Conservation (phyloP, 768 basidiomycete genomes). For the Gautieria morchelliformis region DNA sequence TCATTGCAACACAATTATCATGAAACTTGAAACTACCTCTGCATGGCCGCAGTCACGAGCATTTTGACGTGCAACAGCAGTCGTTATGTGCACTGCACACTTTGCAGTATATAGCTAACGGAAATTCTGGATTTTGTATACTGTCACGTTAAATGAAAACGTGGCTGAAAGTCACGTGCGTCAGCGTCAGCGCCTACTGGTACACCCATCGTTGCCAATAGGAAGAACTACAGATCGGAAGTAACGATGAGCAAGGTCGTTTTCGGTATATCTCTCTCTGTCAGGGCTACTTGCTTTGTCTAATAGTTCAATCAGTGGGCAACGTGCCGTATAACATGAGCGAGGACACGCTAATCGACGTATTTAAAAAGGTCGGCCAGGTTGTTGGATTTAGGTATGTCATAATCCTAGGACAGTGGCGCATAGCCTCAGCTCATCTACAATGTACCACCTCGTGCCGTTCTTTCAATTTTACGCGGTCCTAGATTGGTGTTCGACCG, state of each 20-base stretch:
- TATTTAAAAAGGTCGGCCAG: constrained; percentile 82
- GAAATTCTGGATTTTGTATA: too few relatives aligned
- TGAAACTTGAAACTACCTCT: too few relatives aligned
- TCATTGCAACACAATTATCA: too few relatives aligned
- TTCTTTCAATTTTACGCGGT: background rate
- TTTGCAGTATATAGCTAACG: too few relatives aligned
- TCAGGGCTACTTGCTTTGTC: background rate
- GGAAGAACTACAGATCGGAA: background rate
- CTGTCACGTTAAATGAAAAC: too few relatives aligned
- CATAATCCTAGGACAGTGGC: background rate
- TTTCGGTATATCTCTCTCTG: constrained; percentile 40
- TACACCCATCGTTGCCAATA: too few relatives aligned
- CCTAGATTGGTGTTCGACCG: constrained; percentile 77
- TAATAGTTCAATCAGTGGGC: constrained; percentile 42
- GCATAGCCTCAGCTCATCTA: background rate
- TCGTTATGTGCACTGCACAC: too few relatives aligned
- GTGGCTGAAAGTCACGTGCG: too few relatives aligned
- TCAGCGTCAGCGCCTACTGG: too few relatives aligned
- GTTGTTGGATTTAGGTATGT: constrained; percentile 78
- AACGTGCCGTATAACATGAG: constrained; percentile 90
- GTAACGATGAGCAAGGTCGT: constrained; percentile 59
- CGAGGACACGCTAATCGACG: constrained; percentile 81
- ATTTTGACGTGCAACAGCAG: too few relatives aligned
- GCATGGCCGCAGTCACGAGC: too few relatives aligned
- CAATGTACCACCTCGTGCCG: background rate